Percentiles rank a stretch among this genome's conserved stretches.
Conservation (phyloP, 371 early-diverging fungal genomes). For the Mortierella sp. region DNA sequence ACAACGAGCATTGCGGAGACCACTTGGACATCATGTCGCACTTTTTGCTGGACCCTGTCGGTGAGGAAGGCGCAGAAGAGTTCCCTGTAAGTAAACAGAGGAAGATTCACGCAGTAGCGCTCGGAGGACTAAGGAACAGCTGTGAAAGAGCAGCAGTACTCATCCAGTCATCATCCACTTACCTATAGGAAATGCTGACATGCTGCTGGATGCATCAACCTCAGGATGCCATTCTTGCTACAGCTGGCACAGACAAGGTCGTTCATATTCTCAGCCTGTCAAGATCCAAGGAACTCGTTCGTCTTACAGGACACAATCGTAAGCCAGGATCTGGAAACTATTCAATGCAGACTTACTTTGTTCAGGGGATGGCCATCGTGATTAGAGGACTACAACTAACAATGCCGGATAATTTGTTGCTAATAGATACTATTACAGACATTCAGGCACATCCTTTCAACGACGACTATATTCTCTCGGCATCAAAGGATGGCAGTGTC, state of each 20-base stretch:
- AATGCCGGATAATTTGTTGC: background rate
- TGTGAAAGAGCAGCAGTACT: background rate
- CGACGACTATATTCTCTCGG: conserved; percentile 78
- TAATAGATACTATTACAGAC: conserved; percentile 72
- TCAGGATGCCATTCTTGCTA: conserved; percentile 78
- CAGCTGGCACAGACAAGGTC: conserved; percentile 71
- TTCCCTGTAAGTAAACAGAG: conserved; percentile 30
- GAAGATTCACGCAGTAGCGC: too few relatives aligned
- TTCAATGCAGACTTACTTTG: background rate
- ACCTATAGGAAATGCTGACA: conserved; percentile 63
- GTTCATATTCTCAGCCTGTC: conserved; percentile 84
- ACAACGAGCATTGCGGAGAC: conserved; percentile 93
- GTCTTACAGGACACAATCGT: conserved; percentile 77
- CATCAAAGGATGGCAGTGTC: conserved; percentile 86
- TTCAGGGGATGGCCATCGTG: background rate
- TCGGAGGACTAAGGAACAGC: background rate
- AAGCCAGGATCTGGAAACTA: conserved; percentile 25
- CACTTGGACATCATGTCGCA: conserved; percentile 94
- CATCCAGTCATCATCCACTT: background rate
- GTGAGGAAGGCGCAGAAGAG: conserved; percentile 57
- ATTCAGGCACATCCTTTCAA: conserved; percentile 80
- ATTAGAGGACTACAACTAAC: background rate
- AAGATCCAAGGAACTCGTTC: conserved; percentile 73
- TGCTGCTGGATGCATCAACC: conserved; percentile 81
- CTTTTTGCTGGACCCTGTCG: conserved; percentile 68